These are phyloP conservation scores for Pichia sp. DNA, from an alignment of 1,139 yeast genomes.

Conservation along the genomic window DNA sequence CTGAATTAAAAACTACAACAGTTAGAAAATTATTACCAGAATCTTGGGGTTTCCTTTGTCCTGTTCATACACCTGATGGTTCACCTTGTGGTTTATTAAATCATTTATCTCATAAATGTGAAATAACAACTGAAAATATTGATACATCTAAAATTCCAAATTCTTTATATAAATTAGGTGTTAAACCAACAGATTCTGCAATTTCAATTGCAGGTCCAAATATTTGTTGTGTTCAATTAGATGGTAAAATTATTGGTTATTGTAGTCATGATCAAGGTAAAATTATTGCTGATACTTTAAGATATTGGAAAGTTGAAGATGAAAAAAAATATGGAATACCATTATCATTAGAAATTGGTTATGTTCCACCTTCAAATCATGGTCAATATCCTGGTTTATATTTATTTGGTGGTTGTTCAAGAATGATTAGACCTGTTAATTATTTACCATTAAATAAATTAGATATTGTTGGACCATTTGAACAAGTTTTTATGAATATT, in stretches of 20 bases:
- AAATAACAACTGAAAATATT: conserved; percentile 67
- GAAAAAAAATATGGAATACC: conserved; percentile 67
- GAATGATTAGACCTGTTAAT: conserved; percentile 95
- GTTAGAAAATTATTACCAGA: conserved; percentile 96
- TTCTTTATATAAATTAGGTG: conserved; percentile 70
- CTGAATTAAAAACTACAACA: conserved; percentile 94
- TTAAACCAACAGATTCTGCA: conserved; percentile 65
- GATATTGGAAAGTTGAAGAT: conserved; percentile 83
- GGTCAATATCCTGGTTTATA: conserved; percentile 98
- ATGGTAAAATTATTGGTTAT: conserved; percentile 93
- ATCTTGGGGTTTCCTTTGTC: conserved; percentile 98
- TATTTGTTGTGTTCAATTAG: conserved; percentile 83
- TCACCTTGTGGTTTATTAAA: conserved; percentile 98
- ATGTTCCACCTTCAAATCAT: conserved; percentile 87
- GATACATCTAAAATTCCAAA: conserved; percentile 71
- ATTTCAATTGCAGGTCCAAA: conserved; percentile 73
- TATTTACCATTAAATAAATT: conserved; percentile 77
- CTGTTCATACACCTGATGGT: conserved; percentile 99
- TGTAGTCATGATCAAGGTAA: conserved; percentile 84
- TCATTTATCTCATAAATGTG: conserved; percentile 94
- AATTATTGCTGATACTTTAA: conserved; percentile 79
- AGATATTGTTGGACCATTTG: conserved; percentile 94
- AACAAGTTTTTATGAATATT: conserved; percentile 93
- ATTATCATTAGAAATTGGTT: conserved; percentile 82
- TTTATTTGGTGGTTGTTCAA: conserved; percentile 82